A percentile compares a stretch with the other conserved stretches of the same genome.
phyloP scores from a whole-genome alignment of 225 moss, liverwort and hornwort genomes.

The Physcomitrium patens region DNA sequence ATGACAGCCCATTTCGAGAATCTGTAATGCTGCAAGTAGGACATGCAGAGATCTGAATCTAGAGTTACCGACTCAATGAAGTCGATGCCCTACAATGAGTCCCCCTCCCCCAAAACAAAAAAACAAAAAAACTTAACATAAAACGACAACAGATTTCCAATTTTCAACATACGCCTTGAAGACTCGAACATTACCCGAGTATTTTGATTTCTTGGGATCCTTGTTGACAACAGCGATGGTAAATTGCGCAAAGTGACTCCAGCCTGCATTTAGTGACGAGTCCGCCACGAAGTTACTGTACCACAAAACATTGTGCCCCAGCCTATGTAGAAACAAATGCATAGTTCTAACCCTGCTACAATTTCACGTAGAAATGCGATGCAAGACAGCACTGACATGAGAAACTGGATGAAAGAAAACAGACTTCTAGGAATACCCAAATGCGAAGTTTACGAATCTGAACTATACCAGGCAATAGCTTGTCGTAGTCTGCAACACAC shows the following conservation, averaged over 20 bases:
- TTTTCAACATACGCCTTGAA: neutral
- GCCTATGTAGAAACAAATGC: neutral
- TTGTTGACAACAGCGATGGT: slow-evolving; percentile 99
- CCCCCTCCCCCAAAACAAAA: too few relatives aligned
- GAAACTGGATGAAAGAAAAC: slow-evolving; percentile 1
- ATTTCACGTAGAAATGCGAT: slow-evolving; percentile 11
- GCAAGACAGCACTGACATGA: neutral
- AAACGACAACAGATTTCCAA: neutral
- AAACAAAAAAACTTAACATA: neutral
- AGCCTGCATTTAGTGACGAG: slow-evolving; percentile 59
- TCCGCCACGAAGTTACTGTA: neutral
- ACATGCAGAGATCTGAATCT: neutral
- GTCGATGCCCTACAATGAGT: neutral
- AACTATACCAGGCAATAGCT: slow-evolving; percentile 89
- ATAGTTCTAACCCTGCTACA: neutral
- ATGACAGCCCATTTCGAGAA: slow-evolving; percentile 9
- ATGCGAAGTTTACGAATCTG: neutral
- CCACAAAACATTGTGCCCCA: neutral
- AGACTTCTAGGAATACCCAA: neutral
- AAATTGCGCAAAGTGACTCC: slow-evolving; percentile 99
- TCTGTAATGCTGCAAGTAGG: slow-evolving; percentile 3
- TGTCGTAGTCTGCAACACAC: slow-evolving; percentile 99
- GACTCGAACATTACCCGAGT: slow-evolving; percentile 71
- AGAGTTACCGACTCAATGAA: neutral
- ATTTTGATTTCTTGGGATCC: slow-evolving; percentile 99